phyloP scores from a whole-genome alignment of 306 rosid genomes.

The Arachis stenosperma region DNA sequence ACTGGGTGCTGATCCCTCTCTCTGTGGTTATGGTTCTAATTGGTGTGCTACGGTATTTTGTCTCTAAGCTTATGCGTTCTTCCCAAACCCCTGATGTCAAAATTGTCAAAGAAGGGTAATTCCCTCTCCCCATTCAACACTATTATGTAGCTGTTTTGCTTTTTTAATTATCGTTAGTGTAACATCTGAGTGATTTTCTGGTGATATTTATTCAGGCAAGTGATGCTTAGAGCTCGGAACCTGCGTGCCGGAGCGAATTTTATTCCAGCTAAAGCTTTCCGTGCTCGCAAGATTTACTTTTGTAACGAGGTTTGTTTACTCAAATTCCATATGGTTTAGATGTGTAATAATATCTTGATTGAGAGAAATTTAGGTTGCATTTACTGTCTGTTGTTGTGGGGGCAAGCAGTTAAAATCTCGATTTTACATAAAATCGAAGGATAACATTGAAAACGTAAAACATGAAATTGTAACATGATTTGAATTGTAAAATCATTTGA shows the following conservation, averaged over 20 bases:
- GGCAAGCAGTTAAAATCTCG: too few relatives aligned
- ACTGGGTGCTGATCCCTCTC: slow-evolving; percentile 97
- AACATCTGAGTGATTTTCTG: background rate
- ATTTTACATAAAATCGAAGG: too few relatives aligned
- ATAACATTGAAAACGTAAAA: too few relatives aligned
- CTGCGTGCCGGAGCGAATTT: slow-evolving; percentile 84
- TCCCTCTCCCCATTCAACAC: slow-evolving; percentile 1
- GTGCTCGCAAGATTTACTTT: slow-evolving; percentile 75
- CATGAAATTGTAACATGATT: too few relatives aligned
- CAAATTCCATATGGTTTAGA: background rate
- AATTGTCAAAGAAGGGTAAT: slow-evolving; percentile 88
- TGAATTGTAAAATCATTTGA: too few relatives aligned
- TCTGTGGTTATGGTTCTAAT: slow-evolving; percentile 98
- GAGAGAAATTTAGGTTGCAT: too few relatives aligned
- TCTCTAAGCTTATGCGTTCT: slow-evolving; percentile 92
- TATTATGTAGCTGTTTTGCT: background rate
- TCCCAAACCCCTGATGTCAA: slow-evolving; percentile 85
- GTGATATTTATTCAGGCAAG: slow-evolving; percentile 70
- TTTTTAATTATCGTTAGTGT: background rate
- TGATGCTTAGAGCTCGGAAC: slow-evolving; percentile 89
- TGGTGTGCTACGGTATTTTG: slow-evolving; percentile 93
- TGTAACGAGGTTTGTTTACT: slow-evolving; percentile 73
- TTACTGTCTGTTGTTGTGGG: too few relatives aligned
- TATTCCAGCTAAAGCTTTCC: slow-evolving; percentile 88
- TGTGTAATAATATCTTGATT: too few relatives aligned